Conservation (phyloP, 306 rosid species). For the Cucumis melo region DNA sequence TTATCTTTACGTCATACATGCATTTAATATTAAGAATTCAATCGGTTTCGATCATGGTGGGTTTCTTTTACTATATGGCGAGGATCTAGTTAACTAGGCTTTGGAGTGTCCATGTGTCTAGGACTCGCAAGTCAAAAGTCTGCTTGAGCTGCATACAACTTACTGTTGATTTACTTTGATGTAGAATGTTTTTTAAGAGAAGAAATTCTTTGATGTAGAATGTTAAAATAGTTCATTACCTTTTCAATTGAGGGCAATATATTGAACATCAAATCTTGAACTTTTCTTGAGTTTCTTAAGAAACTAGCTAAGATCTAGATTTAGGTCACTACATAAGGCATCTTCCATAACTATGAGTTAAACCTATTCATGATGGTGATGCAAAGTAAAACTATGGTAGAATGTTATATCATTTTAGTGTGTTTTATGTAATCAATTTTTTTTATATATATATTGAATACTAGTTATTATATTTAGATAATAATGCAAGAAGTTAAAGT, state of each 20-base stretch:
- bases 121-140: not conserved
- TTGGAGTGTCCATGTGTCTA: not conserved
- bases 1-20: no score
- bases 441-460: no score
- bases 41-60: not conserved
- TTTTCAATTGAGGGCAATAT: not conserved
- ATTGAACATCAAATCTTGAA: not conserved
- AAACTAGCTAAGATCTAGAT: not conserved
- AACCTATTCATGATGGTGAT: not conserved
- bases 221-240: not conserved
- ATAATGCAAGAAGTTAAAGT: no score
- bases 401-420: no score
- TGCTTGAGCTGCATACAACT: not conserved
- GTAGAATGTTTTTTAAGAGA: not conserved
- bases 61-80: not conserved
- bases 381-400: not conserved
- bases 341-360: not conserved
- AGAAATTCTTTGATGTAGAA: not conserved
- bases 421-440: no score
- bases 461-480: no score
- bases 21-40: not conserved
- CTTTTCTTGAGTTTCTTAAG: not conserved
- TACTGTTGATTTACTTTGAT: not conserved
- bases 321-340: not conserved
- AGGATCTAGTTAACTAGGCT: not conserved